Percentiles rank a stretch among this genome's conserved stretches.
Evolutionary conservation across 2,329 filamentous ascomycete genomes (phyloP).

Genomic region (Trichoderma pleuroti): DNA sequence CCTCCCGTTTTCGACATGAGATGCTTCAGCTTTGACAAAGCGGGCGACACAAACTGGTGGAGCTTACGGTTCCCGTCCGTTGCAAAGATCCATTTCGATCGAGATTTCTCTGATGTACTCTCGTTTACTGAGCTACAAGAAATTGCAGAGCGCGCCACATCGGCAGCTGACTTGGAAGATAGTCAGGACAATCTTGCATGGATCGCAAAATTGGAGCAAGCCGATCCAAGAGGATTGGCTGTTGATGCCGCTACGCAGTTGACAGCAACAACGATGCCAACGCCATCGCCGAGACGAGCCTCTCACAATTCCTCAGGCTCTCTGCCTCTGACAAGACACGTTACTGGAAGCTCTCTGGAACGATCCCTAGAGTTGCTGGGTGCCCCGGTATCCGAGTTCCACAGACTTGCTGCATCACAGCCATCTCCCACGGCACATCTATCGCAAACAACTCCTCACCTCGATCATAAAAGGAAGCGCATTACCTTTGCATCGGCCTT

Average conservation of each 20-base stretch:
- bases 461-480: constrained; percentile 14
- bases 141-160: constrained; percentile 57
- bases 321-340: constrained; percentile 17
- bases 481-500: not conserved
- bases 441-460: not conserved
- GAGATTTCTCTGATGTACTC: constrained; percentile 64
- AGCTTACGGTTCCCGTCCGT: constrained; percentile 74
- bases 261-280: constrained; percentile 38
- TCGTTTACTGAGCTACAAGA: constrained; percentile 67
- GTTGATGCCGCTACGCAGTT: constrained; percentile 46
- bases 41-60: constrained; percentile 65
- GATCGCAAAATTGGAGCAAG: constrained; percentile 57
- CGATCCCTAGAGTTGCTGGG: not conserved
- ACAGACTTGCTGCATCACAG: not conserved
- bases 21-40: constrained; percentile 75
- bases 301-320: constrained; percentile 26
- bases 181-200: constrained; percentile 60
- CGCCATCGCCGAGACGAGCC: constrained; percentile 32
- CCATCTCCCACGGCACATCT: not conserved
- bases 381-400: not conserved
- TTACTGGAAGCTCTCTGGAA: not conserved
- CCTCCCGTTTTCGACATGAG: constrained; percentile 78
- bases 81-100: constrained; percentile 73
- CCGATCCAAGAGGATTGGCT: constrained; percentile 44
- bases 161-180: constrained; percentile 48